Base-by-base conservation (phyloP, 2,329 filamentous ascomycete species). In the Escovopsis sp. region DNA sequence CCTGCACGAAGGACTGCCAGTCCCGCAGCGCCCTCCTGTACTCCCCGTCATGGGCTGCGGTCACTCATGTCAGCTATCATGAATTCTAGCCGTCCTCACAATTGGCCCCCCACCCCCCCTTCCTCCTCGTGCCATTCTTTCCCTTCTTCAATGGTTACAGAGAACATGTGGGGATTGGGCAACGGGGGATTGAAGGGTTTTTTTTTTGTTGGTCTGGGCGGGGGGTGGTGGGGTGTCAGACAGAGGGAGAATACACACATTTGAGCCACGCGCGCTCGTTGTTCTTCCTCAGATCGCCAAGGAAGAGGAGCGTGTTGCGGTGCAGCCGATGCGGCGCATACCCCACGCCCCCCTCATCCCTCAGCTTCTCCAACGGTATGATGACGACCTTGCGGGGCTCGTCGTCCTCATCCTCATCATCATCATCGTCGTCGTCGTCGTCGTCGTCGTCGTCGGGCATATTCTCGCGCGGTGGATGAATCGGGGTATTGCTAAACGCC, bases 11-110 rank as follows among this genome's bases (percentile, higher is more conserved):
- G 2, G 73, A 71, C 33, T 83, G 73, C 68, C 83, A 94, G 53
- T 94, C 85, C 39, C 79, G 78, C 39, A 86, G 70, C 1, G 85
- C 73, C 36, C 76, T 68, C 39, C 86, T 72, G 53, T 82, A 93
- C 47, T 92, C 81, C 31, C 68, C 67, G 54, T 93, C 84, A 53
- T 90, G 73, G 48, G 75, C 84, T 90, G n/a, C n/a, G n/a, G n/a
- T n/a, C n/a, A n/a, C n/a, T n/a, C n/a, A n/a, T n/a, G n/a, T n/a
- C n/a, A n/a, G n/a, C n/a, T n/a, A n/a, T n/a, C n/a, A n/a, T n/a
- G n/a, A n/a, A n/a, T n/a, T n/a, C n/a, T n/a, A n/a, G n/a, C n/a
- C n/a, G n/a, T n/a, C n/a, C n/a, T n/a, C n/a, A n/a, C n/a, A n/a
- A n/a, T n/a, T n/a, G n/a, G n/a, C n/a, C n/a, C n/a, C n/a, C n/a